Percentiles rank a stretch among this genome's conserved stretches.
These are phyloP conservation scores for Bacidia rubella DNA, from an alignment of 495 filamentous ascomycete species.

Conservation along the genomic window DNA sequence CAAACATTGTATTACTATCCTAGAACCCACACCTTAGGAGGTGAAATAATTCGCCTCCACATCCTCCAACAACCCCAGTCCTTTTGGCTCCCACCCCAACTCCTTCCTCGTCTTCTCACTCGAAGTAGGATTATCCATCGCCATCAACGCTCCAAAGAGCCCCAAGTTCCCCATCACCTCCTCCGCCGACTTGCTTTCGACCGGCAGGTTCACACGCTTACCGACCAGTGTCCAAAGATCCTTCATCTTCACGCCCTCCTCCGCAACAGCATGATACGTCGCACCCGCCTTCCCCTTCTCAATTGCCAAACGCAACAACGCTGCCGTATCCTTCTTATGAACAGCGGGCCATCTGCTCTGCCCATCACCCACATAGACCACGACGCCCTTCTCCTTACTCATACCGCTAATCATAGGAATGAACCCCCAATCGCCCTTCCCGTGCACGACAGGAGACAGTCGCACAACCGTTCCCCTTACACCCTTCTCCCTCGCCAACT, in stretches of 20 bases:
- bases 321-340: conserved; percentile 30
- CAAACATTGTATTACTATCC: too few relatives aligned
- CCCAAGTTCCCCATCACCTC: conserved; percentile 25
- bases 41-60: conserved; percentile 14
- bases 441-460: conserved; percentile 32
- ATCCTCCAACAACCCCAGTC: conserved; percentile 26
- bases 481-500: conserved; percentile 19
- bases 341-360: conserved; percentile 29
- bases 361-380: conserved; percentile 32
- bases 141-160: conserved; percentile 19
- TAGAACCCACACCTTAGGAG: too few relatives aligned
- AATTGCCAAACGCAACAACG: conserved; percentile 27
- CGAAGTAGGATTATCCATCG: conserved; percentile 26
- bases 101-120: conserved; percentile 28
- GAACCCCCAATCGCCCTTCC: conserved; percentile 26
- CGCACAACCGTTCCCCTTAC: conserved; percentile 27
- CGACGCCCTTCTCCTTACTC: conserved; percentile 8
- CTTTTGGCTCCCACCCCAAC: conserved; percentile 28
- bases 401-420: conserved; percentile 10
- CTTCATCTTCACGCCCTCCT: conserved; percentile 27
- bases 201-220: conserved; percentile 15
- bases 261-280: conserved; percentile 28
- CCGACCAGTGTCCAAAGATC: conserved; percentile 30
- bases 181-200: conserved; percentile 27
- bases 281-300: conserved; percentile 30